Base-by-base conservation (phyloP, 805 yeast species). In the Saturnispora hagleri region DNA sequence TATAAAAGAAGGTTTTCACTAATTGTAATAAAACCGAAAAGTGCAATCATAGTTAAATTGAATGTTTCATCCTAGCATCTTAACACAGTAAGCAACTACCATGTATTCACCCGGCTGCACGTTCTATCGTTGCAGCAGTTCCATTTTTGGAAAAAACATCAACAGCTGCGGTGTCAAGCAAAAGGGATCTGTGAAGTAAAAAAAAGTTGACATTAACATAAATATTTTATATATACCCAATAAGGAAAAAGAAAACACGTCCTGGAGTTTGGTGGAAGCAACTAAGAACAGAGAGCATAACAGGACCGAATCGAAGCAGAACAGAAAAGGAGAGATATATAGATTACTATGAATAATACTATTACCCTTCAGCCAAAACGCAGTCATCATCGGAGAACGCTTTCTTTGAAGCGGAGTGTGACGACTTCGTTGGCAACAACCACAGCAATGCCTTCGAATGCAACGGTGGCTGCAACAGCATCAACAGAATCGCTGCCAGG, bases 301-400 rank as follows among this genome's bases (percentile, higher is more conserved):
- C 34, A 31, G 5, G 10, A 13, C 5, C 15, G 34, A 10, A 31
- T 31, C 9, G 34, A 31, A 31, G 34, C 34, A 31, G 34, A 31
- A 3, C 9, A 5, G 34, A 31, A 31, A 31, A 13, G 15, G 34
- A 31, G 15, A 13, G 13, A 13, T 10, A 31, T 9, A 31, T 31
- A 31, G 15, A 31, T 3, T 31, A 31, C 10, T 12, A 38, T 49
- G 51, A 49, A 43, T 34, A 49, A 49, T 26, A 36, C 51, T 17
- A 15, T 49, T 3, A 49, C 47, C 18, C 15, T 49, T 12, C 51
- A 49, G 28, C 51, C 51, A 27, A 49, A 49, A 28, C 42, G 51
- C 24, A 38, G 24, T 10, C 22, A 31, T 31, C 9, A n/a, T 38
- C 22, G 35, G n/a, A 47, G 43, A 36, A 26, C 43, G 17, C 27